These are phyloP conservation scores for Xerocomus nothofagi DNA, from an alignment of 1,284 basidiomycete genomes.

Conservation along the genomic window DNA sequence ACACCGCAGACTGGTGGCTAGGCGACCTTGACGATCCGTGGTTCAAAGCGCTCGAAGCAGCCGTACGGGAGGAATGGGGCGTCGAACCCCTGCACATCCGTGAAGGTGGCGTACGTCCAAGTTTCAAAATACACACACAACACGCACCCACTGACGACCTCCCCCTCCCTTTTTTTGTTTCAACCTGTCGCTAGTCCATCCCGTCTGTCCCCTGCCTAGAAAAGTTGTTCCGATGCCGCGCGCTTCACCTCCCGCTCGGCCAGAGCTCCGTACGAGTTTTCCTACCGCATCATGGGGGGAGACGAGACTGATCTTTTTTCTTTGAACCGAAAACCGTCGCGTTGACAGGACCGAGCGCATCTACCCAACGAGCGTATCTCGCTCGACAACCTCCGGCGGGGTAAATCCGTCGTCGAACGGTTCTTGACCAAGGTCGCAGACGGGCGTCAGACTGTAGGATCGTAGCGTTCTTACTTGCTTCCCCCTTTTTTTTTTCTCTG, in stretches of 20 bases:
- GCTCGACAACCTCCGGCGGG: constrained; percentile 70
- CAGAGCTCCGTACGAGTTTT: constrained; percentile 71
- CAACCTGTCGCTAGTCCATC: constrained; percentile 63
- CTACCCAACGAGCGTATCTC: constrained; percentile 85
- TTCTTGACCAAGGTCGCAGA: constrained; percentile 55
- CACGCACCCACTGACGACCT: too few relatives aligned
- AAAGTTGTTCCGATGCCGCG: constrained; percentile 81
- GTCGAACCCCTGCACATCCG: constrained; percentile 83
- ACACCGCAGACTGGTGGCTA: constrained; percentile 95
- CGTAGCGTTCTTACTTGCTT: too few relatives aligned
- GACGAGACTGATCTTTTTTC: too few relatives aligned
- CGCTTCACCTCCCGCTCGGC: constrained; percentile 87
- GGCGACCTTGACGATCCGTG: constrained; percentile 81
- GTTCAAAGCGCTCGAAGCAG: constrained; percentile 80
- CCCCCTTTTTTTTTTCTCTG: too few relatives aligned
- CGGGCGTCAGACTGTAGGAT: background rate
- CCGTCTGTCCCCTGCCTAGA: constrained; percentile 93
- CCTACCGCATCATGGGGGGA: too few relatives aligned
- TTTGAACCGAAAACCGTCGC: too few relatives aligned
- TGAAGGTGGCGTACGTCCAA: constrained; percentile 90
- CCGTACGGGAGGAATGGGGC: constrained; percentile 85
- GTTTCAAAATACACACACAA: too few relatives aligned
- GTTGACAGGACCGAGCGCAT: constrained; percentile 89
- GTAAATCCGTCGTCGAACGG: constrained; percentile 71
- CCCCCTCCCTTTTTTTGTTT: background rate